These are phyloP conservation scores for Cocos nucifera DNA, from an alignment of 176 grass and related monocot genomes.

Conservation along the genomic window DNA sequence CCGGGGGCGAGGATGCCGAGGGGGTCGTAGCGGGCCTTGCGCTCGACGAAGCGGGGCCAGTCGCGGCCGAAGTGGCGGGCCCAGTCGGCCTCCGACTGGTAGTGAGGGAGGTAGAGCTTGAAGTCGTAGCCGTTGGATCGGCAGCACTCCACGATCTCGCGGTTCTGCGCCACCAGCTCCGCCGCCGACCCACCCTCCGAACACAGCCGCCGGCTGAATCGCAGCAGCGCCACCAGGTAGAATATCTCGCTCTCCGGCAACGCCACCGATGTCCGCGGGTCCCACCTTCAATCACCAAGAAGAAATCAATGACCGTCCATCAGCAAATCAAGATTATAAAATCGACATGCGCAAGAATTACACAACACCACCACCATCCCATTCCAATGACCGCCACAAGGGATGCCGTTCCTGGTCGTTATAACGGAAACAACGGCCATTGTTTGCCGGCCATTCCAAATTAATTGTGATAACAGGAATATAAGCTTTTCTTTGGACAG, in stretches of 20 bases:
- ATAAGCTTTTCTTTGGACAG: no score
- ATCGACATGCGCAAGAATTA: no score
- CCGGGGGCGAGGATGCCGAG: slow-evolving; percentile 66
- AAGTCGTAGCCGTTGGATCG: slow-evolving; percentile 61
- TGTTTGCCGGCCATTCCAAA: no score
- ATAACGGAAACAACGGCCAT: no score
- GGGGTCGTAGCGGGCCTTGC: slow-evolving; percentile 66
- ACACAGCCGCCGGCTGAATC: slow-evolving; percentile 38
- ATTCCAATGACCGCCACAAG: no score
- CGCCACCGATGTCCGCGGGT: slow-evolving; percentile 59
- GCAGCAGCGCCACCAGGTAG: slow-evolving; percentile 89
- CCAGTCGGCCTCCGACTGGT: slow-evolving; percentile 49
- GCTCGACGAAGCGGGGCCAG: slow-evolving; percentile 61
- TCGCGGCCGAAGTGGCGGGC: slow-evolving; percentile 51
- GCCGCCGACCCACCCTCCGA: slow-evolving; percentile 29
- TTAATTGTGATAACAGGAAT: no score
- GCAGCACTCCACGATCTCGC: slow-evolving; percentile 42
- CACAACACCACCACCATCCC: no score
- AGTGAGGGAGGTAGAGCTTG: slow-evolving; percentile 81
- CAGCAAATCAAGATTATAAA: no score
- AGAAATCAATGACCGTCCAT: neutral
- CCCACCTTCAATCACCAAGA: slow-evolving; percentile 49
- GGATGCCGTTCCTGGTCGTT: no score
- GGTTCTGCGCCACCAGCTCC: slow-evolving; percentile 69
- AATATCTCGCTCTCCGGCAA: slow-evolving; percentile 73